Evolutionary conservation across 495 filamentous ascomycete genomes (phyloP).

Genomic region (Tuber aestivum): DNA sequence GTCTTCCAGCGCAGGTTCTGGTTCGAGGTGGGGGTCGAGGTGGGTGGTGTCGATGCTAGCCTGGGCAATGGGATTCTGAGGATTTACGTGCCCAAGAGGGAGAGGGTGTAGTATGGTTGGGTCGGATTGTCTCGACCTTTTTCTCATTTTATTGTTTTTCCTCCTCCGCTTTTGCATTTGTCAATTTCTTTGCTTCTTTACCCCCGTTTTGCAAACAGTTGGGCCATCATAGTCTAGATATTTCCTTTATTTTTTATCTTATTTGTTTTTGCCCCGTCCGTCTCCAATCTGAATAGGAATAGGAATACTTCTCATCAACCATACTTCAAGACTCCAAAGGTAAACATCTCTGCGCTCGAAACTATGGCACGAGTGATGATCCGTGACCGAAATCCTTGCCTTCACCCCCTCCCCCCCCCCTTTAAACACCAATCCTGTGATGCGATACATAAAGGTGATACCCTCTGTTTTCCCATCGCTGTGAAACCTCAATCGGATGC

Average conservation of each 20-base stretch:
- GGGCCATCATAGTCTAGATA: neutral
- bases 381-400: neutral
- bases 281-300: neutral
- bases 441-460: neutral
- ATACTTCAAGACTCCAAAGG: neutral
- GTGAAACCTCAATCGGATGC: neutral
- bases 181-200: neutral
- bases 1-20: slow-evolving; percentile 73
- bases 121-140: neutral
- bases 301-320: neutral
- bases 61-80: slow-evolving; percentile 70
- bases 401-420: neutral
- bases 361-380: neutral
- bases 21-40: slow-evolving; percentile 70
- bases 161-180: neutral
- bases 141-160: neutral
- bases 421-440: neutral
- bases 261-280: neutral
- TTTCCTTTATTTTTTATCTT: too few relatives aligned
- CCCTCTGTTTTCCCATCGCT: neutral
- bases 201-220: neutral
- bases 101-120: slow-evolving; percentile 50
- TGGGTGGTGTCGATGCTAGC: slow-evolving; percentile 70
- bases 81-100: slow-evolving; percentile 71
- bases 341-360: neutral